Evolutionary conservation across 345 rosid genomes (phyloP).

Genomic region (Pistacia vera): DNA sequence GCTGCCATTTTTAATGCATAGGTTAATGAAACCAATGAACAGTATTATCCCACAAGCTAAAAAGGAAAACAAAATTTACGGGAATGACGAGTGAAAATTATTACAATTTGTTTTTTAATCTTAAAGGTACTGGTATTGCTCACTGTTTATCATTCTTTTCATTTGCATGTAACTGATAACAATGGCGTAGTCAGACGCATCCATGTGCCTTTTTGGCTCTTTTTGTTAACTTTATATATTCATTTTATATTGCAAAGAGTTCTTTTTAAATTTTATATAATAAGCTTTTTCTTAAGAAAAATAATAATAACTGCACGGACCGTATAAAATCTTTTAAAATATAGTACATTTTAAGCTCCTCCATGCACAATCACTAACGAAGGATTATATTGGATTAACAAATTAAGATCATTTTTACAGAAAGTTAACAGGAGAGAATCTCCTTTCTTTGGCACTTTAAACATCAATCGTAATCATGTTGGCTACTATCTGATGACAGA

Average conservation of each 20-base stretch:
- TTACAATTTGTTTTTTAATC: no score
- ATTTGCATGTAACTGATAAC: background rate
- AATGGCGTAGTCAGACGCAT: background rate
- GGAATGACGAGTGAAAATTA: no score
- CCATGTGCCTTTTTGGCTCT: background rate
- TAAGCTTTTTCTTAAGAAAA: background rate
- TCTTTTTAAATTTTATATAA: slow-evolving; percentile 1
- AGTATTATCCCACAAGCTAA: no score
- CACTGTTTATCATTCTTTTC: background rate
- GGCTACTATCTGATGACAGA: slow-evolving; percentile 6
- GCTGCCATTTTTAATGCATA: no score
- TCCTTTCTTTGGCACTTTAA: slow-evolving; percentile 4
- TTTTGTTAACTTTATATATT: background rate
- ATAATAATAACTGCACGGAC: background rate
- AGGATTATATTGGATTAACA: background rate
- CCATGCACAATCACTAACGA: slow-evolving; percentile 9
- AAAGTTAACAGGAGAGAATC: slow-evolving; percentile 10
- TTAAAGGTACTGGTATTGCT: background rate
- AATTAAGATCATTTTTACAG: background rate
- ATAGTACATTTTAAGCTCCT: background rate
- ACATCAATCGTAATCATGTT: slow-evolving; percentile 4
- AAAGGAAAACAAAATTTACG: no score
- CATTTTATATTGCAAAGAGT: background rate
- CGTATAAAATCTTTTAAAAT: background rate
- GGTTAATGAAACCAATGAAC: no score